A percentile compares a stretch with the other conserved stretches of the same genome.
phyloP scores from a whole-genome alignment of 2,329 filamentous ascomycete genomes.

The Lasiodiplodia sp. region DNA sequence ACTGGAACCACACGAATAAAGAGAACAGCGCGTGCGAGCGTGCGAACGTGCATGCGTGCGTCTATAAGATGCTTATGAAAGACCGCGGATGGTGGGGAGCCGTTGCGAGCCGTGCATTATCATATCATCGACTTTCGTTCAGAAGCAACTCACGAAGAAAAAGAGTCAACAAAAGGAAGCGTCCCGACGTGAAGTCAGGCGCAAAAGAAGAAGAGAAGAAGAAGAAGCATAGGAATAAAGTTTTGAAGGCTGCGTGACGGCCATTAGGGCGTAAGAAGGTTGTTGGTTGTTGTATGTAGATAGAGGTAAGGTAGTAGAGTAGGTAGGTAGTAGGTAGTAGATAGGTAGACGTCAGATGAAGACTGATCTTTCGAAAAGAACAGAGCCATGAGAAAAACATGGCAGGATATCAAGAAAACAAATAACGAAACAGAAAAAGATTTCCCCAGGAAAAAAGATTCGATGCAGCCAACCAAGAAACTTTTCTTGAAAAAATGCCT shows the following conservation, averaged over 20 bases:
- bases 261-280: conserved; percentile 20
- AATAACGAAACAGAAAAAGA: background rate
- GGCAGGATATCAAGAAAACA: conserved; percentile 26
- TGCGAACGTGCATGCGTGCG: background rate
- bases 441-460: conserved; percentile 1
- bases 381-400: background rate
- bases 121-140: conserved; percentile 4
- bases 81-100: background rate
- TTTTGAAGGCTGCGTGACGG: conserved; percentile 5
- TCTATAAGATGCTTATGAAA: background rate
- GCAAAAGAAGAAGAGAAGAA: background rate
- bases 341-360: conserved; percentile 16
- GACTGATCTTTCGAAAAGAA: conserved; percentile 9
- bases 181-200: background rate
- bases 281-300: background rate
- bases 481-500: background rate
- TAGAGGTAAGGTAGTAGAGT: conserved; percentile 12
- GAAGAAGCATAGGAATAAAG: background rate
- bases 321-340: conserved; percentile 20
- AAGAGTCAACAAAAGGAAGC: background rate
- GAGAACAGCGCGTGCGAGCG: background rate
- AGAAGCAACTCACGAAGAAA: background rate
- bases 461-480: background rate
- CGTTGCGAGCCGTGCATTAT: background rate
- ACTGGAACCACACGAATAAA: background rate